phyloP scores from a whole-genome alignment of 1,139 yeast genomes.

The Yamadazyma oceani region DNA sequence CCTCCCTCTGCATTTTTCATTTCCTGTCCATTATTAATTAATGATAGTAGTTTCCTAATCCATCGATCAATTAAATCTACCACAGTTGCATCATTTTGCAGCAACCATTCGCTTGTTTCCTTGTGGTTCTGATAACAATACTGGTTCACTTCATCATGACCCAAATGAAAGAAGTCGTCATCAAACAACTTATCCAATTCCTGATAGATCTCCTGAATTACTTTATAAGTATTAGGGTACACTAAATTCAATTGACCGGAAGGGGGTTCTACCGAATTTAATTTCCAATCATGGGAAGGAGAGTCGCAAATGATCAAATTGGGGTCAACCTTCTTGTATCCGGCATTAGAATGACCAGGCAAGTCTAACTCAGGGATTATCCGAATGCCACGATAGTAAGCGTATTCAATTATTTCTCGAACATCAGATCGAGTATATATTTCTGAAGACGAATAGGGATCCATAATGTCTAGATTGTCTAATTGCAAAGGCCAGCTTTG shows the following conservation, averaged over 20 bases:
- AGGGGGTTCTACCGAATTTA: slow-evolving; percentile 44
- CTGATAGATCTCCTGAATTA: slow-evolving; percentile 35
- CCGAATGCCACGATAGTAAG: slow-evolving; percentile 40
- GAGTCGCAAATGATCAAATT: slow-evolving; percentile 34
- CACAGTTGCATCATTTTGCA: slow-evolving; percentile 15
- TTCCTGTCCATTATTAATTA: slow-evolving; percentile 19
- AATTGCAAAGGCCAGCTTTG: slow-evolving; percentile 49
- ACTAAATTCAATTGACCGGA: slow-evolving; percentile 48
- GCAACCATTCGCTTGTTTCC: slow-evolving; percentile 6
- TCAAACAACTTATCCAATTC: slow-evolving; percentile 36
- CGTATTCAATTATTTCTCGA: slow-evolving; percentile 33
- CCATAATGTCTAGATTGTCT: slow-evolving; percentile 42
- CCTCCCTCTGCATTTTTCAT: too few relatives aligned
- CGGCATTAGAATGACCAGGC: slow-evolving; percentile 51
- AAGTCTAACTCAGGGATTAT: slow-evolving; percentile 49
- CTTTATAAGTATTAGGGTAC: slow-evolving; percentile 34
- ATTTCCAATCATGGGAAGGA: slow-evolving; percentile 30
- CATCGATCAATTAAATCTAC: slow-evolving; percentile 38
- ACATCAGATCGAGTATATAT: slow-evolving; percentile 35
- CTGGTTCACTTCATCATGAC: slow-evolving; percentile 43
- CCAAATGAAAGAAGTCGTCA: slow-evolving; percentile 46
- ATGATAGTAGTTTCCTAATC: slow-evolving; percentile 38
- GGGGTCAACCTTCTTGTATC: slow-evolving; percentile 40
- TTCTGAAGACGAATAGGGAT: slow-evolving; percentile 42
- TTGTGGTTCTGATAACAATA: slow-evolving; percentile 35